Conservation (phyloP, 1,284 basidiomycete species). For the Xerocomus cyaneibrunnescens region DNA sequence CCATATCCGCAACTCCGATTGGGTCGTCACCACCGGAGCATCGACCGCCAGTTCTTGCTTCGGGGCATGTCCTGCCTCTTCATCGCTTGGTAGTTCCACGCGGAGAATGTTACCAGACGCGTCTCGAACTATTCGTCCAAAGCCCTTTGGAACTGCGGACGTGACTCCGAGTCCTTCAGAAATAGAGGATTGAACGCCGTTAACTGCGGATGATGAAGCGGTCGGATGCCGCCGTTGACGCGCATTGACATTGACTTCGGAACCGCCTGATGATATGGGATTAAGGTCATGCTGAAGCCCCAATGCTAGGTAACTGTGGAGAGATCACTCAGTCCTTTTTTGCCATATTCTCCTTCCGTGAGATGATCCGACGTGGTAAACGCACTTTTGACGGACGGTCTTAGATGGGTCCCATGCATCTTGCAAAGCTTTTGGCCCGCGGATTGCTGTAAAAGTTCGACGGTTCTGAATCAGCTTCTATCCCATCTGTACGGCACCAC, state of each 20-base stretch:
- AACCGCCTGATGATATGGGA: constrained; percentile 62
- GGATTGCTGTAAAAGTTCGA: constrained; percentile 56
- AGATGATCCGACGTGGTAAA: constrained; percentile 12
- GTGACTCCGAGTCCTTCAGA: background rate
- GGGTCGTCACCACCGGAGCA: constrained; percentile 14
- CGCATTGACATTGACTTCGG: constrained; percentile 38
- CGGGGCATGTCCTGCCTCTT: constrained; percentile 32
- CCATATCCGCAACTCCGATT: constrained; percentile 25
- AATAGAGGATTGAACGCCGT: background rate
- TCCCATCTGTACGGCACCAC: background rate
- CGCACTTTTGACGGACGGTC: constrained; percentile 93
- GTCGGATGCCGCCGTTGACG: background rate
- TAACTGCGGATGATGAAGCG: background rate
- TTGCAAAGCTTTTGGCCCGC: constrained; percentile 80
- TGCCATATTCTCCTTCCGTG: background rate
- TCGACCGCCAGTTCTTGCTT: constrained; percentile 33
- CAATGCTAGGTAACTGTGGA: constrained; percentile 70
- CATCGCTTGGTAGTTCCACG: constrained; percentile 68
- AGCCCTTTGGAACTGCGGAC: constrained; percentile 59
- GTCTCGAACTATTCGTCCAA: constrained; percentile 86
- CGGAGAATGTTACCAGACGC: constrained; percentile 76
- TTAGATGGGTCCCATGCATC: constrained; percentile 87
- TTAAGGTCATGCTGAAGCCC: constrained; percentile 70
- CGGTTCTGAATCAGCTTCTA: constrained; percentile 8
- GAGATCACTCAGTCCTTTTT: background rate